These are phyloP conservation scores for Boeremia exigua DNA, from an alignment of 2,329 filamentous ascomycete species.

Conservation along the genomic window DNA sequence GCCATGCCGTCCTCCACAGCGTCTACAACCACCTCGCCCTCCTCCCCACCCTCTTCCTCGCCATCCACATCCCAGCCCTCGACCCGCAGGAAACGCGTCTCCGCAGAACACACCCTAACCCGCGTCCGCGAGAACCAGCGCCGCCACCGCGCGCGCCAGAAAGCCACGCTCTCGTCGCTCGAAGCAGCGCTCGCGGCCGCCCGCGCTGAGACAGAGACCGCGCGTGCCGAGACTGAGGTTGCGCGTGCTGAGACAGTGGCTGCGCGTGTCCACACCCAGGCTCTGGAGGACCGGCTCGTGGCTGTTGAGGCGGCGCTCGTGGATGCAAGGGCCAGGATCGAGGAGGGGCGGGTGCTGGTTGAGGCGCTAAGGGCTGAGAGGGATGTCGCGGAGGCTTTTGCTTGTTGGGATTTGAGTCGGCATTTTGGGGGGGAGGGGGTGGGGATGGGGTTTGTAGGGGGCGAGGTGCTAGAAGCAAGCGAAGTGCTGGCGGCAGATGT, in stretches of 20 bases:
- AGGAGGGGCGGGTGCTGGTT: background rate
- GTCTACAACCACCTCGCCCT: conserved; percentile 13
- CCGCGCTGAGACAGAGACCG: too few species aligned
- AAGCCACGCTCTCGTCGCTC: conserved; percentile 49
- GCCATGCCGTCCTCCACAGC: conserved; percentile 9
- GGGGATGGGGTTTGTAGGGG: background rate
- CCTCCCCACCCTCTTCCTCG: conserved; percentile 17
- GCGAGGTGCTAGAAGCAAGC: too few species aligned
- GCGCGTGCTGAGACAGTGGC: conserved; percentile 30
- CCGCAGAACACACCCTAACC: conserved; percentile 45
- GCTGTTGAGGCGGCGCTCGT: background rate
- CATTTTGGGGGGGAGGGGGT: conserved; percentile 7
- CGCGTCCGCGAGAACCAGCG: conserved; percentile 61
- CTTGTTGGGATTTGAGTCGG: conserved; percentile 9
- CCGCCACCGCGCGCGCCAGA: conserved; percentile 56
- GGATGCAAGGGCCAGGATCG: background rate
- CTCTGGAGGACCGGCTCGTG: too few species aligned
- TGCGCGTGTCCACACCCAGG: too few species aligned
- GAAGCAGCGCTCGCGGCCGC: conserved; percentile 45
- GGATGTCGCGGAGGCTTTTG: conserved; percentile 16
- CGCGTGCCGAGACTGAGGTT: conserved; percentile 28
- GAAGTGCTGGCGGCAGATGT: background rate
- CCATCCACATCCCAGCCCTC: background rate
- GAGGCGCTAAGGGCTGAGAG: conserved; percentile 28
- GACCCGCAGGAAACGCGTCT: conserved; percentile 22